Percentiles rank a stretch among this genome's conserved stretches.
Evolutionary conservation across 305 asterid genomes (phyloP).

Genomic region (Fraxinus velutina): DNA sequence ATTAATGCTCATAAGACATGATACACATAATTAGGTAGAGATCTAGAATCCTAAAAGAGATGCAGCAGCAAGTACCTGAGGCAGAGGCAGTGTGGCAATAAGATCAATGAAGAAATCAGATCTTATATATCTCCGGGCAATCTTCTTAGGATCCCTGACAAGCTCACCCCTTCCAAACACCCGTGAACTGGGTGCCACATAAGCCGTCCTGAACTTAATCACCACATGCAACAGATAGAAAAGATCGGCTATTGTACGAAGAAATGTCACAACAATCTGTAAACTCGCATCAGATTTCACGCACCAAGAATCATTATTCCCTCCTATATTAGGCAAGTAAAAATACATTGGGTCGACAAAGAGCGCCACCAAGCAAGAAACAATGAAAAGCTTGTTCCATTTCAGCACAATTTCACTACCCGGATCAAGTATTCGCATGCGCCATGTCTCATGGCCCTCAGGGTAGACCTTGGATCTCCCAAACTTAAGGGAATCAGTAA

Average conservation of each 20-base stretch:
- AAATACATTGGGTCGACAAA: slow-evolving; percentile 83
- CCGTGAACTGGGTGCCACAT: slow-evolving; percentile 84
- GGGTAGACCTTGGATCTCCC: slow-evolving; percentile 57
- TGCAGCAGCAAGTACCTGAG: slow-evolving; percentile 59
- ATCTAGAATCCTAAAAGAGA: neutral
- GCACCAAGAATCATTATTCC: slow-evolving; percentile 55
- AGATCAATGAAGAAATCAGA: slow-evolving; percentile 82
- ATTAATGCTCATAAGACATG: neutral
- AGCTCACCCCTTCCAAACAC: slow-evolving; percentile 97
- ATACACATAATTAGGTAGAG: neutral
- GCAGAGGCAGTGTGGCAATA: slow-evolving; percentile 82
- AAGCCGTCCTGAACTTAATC: slow-evolving; percentile 90
- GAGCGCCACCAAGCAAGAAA: slow-evolving; percentile 76
- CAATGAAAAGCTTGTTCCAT: slow-evolving; percentile 85
- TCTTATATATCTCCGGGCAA: slow-evolving; percentile 67
- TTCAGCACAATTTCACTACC: slow-evolving; percentile 80
- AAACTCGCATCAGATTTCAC: slow-evolving; percentile 61
- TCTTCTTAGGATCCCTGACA: slow-evolving; percentile 84
- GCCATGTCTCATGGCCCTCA: slow-evolving; percentile 54
- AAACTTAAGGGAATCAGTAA: slow-evolving; percentile 42
- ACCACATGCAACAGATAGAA: slow-evolving; percentile 77
- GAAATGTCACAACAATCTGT: slow-evolving; percentile 67
- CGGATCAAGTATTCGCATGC: slow-evolving; percentile 73
- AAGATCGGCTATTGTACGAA: slow-evolving; percentile 79
- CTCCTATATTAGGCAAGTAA: slow-evolving; percentile 73